Evolutionary conservation across 179 eudicot species (phyloP).

Genomic region (Drosera spatulata): DNA sequence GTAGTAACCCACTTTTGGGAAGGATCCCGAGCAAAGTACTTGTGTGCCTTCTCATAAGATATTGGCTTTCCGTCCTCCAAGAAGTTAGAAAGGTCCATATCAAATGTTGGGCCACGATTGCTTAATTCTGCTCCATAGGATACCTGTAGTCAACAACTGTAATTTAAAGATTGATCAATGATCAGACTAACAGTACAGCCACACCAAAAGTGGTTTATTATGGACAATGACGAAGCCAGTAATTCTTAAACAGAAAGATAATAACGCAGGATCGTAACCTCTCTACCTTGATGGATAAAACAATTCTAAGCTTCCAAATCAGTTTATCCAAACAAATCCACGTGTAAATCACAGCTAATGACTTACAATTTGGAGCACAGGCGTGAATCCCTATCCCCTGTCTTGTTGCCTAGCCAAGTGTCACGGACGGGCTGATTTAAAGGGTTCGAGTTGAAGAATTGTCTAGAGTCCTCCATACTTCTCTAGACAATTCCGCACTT

Average conservation of each 20-base stretch:
- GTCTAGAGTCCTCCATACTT: too few species aligned
- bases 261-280: too few species aligned
- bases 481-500: too few species aligned
- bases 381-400: slow-evolving; percentile 66
- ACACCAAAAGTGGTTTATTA: not conserved
- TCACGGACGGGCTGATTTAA: too few species aligned
- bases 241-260: too few species aligned
- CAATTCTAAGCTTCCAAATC: too few species aligned
- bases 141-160: slow-evolving; percentile 35
- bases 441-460: too few species aligned
- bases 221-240: not conserved
- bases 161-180: not conserved
- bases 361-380: slow-evolving; percentile 95
- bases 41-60: slow-evolving; percentile 69
- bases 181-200: slow-evolving; percentile 1
- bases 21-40: slow-evolving; percentile 84
- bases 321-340: too few species aligned
- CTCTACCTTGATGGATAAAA: not conserved
- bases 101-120: slow-evolving; percentile 97
- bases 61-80: slow-evolving; percentile 78
- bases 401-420: slow-evolving; percentile 77
- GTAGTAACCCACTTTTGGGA: slow-evolving; percentile 59
- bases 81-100: slow-evolving; percentile 92
- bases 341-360: not conserved
- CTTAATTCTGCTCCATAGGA: slow-evolving; percentile 95